Percentiles rank a stretch among this genome's conserved stretches.
Evolutionary conservation across 139 green algal species (phyloP).

Genomic region (Pleodorina starrii): DNA sequence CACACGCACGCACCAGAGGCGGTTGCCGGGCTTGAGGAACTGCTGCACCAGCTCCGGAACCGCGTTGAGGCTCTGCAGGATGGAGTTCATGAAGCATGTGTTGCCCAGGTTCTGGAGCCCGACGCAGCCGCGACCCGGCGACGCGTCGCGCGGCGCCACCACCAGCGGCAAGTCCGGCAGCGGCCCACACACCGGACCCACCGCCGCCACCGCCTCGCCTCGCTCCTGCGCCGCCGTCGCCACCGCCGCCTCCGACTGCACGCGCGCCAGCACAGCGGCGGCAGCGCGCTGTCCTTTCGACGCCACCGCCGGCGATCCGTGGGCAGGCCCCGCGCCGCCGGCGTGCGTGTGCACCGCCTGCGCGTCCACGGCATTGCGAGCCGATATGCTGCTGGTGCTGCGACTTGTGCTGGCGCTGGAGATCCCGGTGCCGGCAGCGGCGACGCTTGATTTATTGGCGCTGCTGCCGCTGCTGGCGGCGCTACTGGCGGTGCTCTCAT

Average conservation of each 20-base stretch:
- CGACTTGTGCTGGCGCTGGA: slow-evolving; percentile 36
- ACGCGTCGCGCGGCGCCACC: background rate
- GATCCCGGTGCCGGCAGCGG: background rate
- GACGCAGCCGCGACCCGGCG: slow-evolving; percentile 56
- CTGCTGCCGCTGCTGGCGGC: slow-evolving; percentile 25
- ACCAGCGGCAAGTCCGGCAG: slow-evolving; percentile 27
- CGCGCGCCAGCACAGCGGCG: background rate
- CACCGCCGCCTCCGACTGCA: background rate
- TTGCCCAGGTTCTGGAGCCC: slow-evolving; percentile 90
- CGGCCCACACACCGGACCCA: background rate
- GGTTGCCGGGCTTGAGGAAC: background rate
- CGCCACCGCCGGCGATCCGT: too few relatives aligned
- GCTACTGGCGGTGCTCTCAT: slow-evolving; percentile 33
- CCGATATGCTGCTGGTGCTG: slow-evolving; percentile 18
- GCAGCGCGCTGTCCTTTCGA: background rate
- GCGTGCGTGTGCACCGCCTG: background rate
- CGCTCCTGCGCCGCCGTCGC: background rate
- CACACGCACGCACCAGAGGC: background rate
- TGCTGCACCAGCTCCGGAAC: slow-evolving; percentile 67
- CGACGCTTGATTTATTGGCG: slow-evolving; percentile 3
- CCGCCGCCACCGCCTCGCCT: background rate
- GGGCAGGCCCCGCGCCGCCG: too few relatives aligned
- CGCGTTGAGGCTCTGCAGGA: slow-evolving; percentile 75
- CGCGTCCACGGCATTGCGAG: background rate
- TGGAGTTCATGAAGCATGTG: slow-evolving; percentile 90